These are phyloP conservation scores for Hydrangea macrophylla DNA, from an alignment of 148 eudicot genomes.

Conservation along the genomic window DNA sequence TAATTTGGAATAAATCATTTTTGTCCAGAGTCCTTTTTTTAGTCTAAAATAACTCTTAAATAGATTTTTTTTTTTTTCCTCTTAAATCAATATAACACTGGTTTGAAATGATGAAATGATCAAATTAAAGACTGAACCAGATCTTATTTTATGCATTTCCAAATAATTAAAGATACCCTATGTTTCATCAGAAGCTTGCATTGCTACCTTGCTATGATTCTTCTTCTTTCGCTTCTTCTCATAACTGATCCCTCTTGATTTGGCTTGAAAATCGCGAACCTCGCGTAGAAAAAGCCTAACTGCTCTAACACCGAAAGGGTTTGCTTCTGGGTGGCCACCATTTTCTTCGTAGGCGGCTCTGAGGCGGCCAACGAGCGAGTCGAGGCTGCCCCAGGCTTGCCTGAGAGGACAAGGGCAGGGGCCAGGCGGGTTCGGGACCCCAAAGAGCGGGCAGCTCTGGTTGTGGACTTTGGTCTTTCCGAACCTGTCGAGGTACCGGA, in stretches of 20 bases:
- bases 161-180: too few relatives aligned
- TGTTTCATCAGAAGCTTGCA: not conserved
- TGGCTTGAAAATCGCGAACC: constrained; percentile 28
- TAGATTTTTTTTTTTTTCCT: too few relatives aligned
- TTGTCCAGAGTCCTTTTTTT: too few relatives aligned
- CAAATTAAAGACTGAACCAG: too few relatives aligned
- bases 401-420: constrained; percentile 28
- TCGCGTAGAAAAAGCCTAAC: constrained; percentile 23
- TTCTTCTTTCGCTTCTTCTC: constrained; percentile 22
- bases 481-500: constrained; percentile 25
- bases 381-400: constrained; percentile 36
- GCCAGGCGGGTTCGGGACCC: constrained; percentile 17
- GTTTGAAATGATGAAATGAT: too few relatives aligned
- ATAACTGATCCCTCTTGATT: constrained; percentile 27
- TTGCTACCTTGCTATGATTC: not conserved
- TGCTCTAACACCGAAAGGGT: constrained; percentile 26
- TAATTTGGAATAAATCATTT: too few relatives aligned
- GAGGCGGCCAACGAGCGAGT: constrained; percentile 29
- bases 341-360: constrained; percentile 32
- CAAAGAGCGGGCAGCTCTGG: constrained; percentile 23
- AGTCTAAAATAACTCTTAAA: too few relatives aligned
- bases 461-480: constrained; percentile 29
- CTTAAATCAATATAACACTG: too few relatives aligned
- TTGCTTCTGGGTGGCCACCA: constrained; percentile 22
- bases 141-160: too few relatives aligned